phyloP scores from a whole-genome alignment of 805 yeast species.

The Cyberlindnera veronae region DNA sequence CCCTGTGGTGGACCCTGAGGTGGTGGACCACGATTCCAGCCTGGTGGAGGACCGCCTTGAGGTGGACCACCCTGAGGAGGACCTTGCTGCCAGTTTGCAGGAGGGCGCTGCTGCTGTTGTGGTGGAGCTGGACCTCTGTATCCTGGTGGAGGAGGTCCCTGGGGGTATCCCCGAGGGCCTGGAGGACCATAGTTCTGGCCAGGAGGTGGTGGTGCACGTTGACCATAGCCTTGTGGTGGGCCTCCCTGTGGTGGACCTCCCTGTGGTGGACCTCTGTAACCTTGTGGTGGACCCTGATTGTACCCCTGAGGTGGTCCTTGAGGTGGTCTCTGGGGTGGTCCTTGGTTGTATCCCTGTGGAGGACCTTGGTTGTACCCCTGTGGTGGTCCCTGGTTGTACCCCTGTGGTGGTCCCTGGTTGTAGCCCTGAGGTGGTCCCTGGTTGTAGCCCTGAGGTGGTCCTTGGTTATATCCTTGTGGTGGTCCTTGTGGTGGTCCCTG shows the following conservation, averaged over 20 bases:
- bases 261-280: too few species aligned
- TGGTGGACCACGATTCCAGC: constrained; percentile 1
- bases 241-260: too few species aligned
- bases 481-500: neutral
- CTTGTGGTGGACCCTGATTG: neutral
- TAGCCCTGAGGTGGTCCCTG: constrained; percentile 3
- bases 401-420: constrained; percentile 1
- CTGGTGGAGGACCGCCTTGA: neutral
- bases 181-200: constrained; percentile 4
- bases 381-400: constrained; percentile 1
- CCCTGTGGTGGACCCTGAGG: neutral
- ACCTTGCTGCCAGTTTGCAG: constrained; percentile 3
- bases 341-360: constrained; percentile 2
- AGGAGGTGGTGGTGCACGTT: constrained; percentile 2
- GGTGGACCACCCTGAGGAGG: constrained; percentile 3
- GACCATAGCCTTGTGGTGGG: too few species aligned
- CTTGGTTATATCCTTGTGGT: neutral
- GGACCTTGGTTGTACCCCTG: constrained; percentile 1
- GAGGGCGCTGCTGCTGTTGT: constrained; percentile 2
- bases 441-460: neutral
- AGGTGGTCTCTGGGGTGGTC: constrained; percentile 2
- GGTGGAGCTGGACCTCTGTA: neutral
- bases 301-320: neutral
- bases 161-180: constrained; percentile 1
- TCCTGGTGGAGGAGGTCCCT: constrained; percentile 1